Evolutionary conservation across 2,329 filamentous ascomycete species (phyloP).

Genomic region (Trichothecium sympodiale): DNA sequence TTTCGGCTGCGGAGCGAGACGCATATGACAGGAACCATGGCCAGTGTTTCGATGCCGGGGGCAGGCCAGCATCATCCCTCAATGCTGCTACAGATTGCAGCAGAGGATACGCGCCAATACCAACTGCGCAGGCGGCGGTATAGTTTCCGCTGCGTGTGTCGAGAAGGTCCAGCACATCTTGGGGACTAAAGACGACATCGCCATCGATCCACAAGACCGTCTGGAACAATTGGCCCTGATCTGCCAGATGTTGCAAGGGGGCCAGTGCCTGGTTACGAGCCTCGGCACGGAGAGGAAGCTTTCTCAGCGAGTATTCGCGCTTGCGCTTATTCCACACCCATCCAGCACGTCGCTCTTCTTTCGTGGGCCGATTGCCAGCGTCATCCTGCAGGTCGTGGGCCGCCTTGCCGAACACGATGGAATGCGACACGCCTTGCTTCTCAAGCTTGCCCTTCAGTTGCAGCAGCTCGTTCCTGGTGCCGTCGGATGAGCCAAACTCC

Average conservation of each 20-base stretch:
- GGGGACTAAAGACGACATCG: slow-evolving; percentile 48
- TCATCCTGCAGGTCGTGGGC: slow-evolving; percentile 28
- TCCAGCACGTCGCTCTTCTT: not conserved
- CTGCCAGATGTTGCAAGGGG: slow-evolving; percentile 41
- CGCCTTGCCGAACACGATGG: slow-evolving; percentile 56
- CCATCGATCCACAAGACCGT: slow-evolving; percentile 53
- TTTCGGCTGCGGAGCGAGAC: slow-evolving; percentile 36
- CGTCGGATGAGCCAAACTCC: slow-evolving; percentile 60
- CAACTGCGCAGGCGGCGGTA: slow-evolving; percentile 50
- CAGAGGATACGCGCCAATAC: slow-evolving; percentile 14
- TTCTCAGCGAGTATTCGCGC: slow-evolving; percentile 42
- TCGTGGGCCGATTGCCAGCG: not conserved
- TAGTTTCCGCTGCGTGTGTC: slow-evolving; percentile 47
- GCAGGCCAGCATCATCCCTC: slow-evolving; percentile 41
- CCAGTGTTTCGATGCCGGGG: slow-evolving; percentile 41
- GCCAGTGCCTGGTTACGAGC: slow-evolving; percentile 53
- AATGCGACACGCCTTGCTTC: slow-evolving; percentile 44
- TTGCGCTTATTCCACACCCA: not conserved
- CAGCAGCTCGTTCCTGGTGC: slow-evolving; percentile 50
- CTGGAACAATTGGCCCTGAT: slow-evolving; percentile 41
- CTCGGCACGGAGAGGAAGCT: slow-evolving; percentile 57
- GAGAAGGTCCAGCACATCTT: slow-evolving; percentile 44
- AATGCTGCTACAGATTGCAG: slow-evolving; percentile 30
- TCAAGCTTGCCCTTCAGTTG: slow-evolving; percentile 45
- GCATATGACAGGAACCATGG: slow-evolving; percentile 43